Conservation (phyloP, 208 protist genomes). For the Trichomonas gallinae region DNA sequence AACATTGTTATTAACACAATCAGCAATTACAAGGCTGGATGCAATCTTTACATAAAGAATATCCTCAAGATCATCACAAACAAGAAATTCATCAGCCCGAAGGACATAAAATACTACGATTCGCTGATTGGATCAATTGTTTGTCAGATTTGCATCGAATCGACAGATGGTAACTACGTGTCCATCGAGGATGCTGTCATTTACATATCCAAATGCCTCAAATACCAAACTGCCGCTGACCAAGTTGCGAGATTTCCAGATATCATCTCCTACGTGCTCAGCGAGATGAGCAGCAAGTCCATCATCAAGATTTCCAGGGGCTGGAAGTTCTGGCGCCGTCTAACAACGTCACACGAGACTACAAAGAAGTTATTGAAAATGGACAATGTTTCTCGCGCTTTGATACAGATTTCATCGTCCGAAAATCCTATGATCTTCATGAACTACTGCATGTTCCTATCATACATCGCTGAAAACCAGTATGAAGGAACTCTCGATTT, state of each 20-base stretch:
- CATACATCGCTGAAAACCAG: background rate
- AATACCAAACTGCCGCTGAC: background rate
- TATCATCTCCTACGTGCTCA: background rate
- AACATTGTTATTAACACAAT: background rate
- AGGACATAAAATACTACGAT: background rate
- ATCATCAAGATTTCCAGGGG: background rate
- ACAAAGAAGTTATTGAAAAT: background rate
- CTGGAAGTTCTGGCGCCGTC: background rate
- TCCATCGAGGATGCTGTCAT: background rate
- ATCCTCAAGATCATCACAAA: background rate
- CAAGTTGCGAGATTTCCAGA: background rate
- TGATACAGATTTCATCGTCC: background rate
- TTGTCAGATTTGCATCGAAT: background rate
- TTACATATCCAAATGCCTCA: background rate
- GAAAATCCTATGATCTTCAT: background rate
- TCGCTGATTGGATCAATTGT: background rate
- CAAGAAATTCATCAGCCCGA: background rate
- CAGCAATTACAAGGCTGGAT: background rate
- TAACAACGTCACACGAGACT: background rate
- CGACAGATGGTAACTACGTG: background rate
- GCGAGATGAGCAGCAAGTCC: background rate
- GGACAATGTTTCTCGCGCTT: background rate
- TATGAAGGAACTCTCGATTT: background rate
- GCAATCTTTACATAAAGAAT: background rate
- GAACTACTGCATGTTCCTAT: background rate